Conservation (phyloP, 352 stramenopile species). For the Phytophthora agathidicida region DNA sequence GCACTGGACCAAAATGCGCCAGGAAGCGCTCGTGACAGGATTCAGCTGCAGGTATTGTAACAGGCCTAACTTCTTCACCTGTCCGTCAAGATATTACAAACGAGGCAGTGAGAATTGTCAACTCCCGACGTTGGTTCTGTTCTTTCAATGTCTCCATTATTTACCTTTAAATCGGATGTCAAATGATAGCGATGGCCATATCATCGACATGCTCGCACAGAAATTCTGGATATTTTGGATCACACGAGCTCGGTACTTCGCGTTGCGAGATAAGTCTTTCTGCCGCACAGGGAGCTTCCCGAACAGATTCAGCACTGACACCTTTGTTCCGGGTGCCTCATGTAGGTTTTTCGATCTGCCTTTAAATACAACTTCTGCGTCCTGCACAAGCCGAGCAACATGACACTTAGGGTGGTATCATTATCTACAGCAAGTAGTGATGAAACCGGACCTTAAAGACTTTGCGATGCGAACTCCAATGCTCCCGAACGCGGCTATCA, state of each 20-base stretch:
- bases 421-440: too few relatives aligned
- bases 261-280: slow-evolving; percentile 47
- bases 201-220: slow-evolving; percentile 65
- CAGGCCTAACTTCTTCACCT: slow-evolving; percentile 14
- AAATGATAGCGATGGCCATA: slow-evolving; percentile 73
- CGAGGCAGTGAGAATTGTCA: neutral
- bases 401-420: too few relatives aligned
- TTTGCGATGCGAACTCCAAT: slow-evolving; percentile 76
- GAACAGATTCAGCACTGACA: slow-evolving; percentile 68
- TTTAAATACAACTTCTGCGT: slow-evolving; percentile 65
- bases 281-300: slow-evolving; percentile 58
- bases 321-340: slow-evolving; percentile 49
- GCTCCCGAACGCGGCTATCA: slow-evolving; percentile 56
- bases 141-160: neutral
- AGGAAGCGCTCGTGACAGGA: slow-evolving; percentile 49
- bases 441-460: slow-evolving; percentile 57
- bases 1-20: slow-evolving; percentile 44
- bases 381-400: slow-evolving; percentile 28
- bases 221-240: slow-evolving; percentile 52
- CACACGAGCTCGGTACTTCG: slow-evolving; percentile 38
- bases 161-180: slow-evolving; percentile 55
- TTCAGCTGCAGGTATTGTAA: slow-evolving; percentile 30
- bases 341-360: slow-evolving; percentile 42
- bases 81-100: neutral
- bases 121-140: neutral